Evolutionary conservation across 1,139 yeast species (phyloP), one percentile per base, ranked within the genome.

Genomic region (Arxiozyma slooffiae): DNA sequence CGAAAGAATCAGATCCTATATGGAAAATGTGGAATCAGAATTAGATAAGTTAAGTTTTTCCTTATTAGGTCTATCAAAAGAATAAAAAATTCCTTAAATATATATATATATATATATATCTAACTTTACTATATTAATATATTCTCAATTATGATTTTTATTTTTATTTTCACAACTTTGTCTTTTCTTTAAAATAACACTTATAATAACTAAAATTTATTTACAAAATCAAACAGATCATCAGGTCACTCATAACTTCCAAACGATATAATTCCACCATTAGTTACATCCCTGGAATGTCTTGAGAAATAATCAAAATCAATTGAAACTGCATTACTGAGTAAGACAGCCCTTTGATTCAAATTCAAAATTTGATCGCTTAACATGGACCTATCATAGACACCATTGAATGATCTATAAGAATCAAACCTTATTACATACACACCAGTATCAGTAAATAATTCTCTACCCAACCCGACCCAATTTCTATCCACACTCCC

Each of bases 231-330:
- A 16, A n/a, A 18, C 22, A 30, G 48, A 26, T 41, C 48, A 44
- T 43, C 36, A 14, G 23, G 23, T 43, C 38, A 41, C 30, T 49
- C 51, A 38, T 60, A 62, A 30, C 74, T 75, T 47, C 66, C 66
- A 55, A 75, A 70, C 1, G 68, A 56, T 21, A 71, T 50, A 8
- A 69, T 55, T 6, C 65, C 64, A n/a, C 74, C 72, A 38, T 52
- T 49, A 7, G 71, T 70, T 21, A 77, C 73, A 26, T 77, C 74
- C 51, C 84, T 73, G 37, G 94, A 83, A 64, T 88, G 96, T 63
- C 96, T 76, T 20, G 95, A 87, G 66, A 92, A 92, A 69, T 89
- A 92, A 67, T 92, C 98, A 66, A 88, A 92, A 67, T 92, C 98
- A 55, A 92, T 84, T 57, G 95, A 84, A 3, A 92, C 83, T 0